phyloP scores from a whole-genome alignment of 1,284 basidiomycete genomes.

The Lentinus polychrous region DNA sequence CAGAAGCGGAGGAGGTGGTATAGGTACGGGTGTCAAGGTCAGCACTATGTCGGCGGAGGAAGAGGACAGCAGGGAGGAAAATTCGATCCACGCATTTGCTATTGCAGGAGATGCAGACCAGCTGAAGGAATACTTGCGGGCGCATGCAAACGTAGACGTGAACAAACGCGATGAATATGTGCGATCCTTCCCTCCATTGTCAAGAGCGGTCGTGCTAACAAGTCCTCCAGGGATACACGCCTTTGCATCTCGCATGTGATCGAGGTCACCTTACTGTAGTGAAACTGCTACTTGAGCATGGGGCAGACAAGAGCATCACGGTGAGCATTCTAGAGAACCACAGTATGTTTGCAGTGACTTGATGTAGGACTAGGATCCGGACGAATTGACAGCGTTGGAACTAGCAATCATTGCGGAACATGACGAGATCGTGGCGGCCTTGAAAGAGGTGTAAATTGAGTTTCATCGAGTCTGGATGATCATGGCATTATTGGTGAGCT shows the following conservation, averaged over 20 bases:
- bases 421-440: slow-evolving; percentile 46
- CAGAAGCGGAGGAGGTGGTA: slow-evolving; percentile 22
- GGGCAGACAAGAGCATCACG: slow-evolving; percentile 60
- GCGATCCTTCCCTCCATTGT: slow-evolving; percentile 21
- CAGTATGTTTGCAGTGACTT: not conserved
- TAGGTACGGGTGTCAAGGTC: slow-evolving; percentile 55
- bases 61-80: slow-evolving; percentile 28
- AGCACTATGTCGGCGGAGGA: slow-evolving; percentile 48
- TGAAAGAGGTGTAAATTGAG: slow-evolving; percentile 22
- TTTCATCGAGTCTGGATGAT: no score
- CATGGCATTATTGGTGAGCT: no score
- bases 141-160: slow-evolving; percentile 32
- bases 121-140: slow-evolving; percentile 39
- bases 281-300: slow-evolving; percentile 51
- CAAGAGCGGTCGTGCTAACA: not conserved
- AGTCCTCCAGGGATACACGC: slow-evolving; percentile 68
- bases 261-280: slow-evolving; percentile 61
- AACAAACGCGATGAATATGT: slow-evolving; percentile 61
- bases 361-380: slow-evolving; percentile 50
- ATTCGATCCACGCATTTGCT: slow-evolving; percentile 58
- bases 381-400: slow-evolving; percentile 59
- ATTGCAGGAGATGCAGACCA: slow-evolving; percentile 47
- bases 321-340: slow-evolving; percentile 34
- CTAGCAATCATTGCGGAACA: slow-evolving; percentile 65
- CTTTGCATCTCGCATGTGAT: slow-evolving; percentile 81